Evolutionary conservation across 2,329 filamentous ascomycete genomes (phyloP), one percentile per base, ranked within the genome.

Genomic region (Dryadomyces quercus-mongolicae): DNA sequence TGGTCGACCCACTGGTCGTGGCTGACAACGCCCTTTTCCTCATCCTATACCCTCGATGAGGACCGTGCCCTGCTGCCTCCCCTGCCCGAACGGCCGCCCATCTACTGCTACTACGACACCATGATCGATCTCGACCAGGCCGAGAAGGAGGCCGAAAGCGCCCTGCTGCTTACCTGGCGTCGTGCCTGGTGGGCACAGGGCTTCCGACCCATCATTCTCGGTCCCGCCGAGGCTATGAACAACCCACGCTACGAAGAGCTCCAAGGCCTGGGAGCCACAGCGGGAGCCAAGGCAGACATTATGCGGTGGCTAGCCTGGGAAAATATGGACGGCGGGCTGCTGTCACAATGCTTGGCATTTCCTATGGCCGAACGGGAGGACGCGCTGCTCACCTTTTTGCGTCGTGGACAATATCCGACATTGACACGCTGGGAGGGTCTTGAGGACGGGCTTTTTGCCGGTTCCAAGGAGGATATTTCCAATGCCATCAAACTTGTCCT

Each of bases 141-240:
- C 18, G 76, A 80, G 51, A 80, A 80, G 61, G 79, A 86, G 56
- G 86, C 88, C 4, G 88, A 96, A 66, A 85, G 85, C 63, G 79
- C 84, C 56, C 71, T 97, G 56, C 75, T 97, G 50, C 72, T 95
- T 55, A 85, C 87, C 53, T 97, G 93, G 93, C 80, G 91, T 57
- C 80, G 89, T 48, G 91, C 92, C 2, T 97, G 92, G 90, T 97
- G 89, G 88, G 89, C 91, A 0, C 83, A 94, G 63, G 93, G 92
- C 12, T 96, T 97, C 70, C 82, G 77, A 58, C 92, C 93, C 0
- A 76, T 93, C 8, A 86, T 97, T 44, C 70, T 97, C 54, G 84
- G 86, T 51, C 78, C 82, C 16, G 81, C 79, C 1, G 92, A 97
- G 65, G 90, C 91, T 18, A 86, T 84, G 74, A 83, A 82, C 63